Evolutionary conservation across 176 grass and related monocot species (phyloP).

Genomic region (Tuctoria greenei): DNA sequence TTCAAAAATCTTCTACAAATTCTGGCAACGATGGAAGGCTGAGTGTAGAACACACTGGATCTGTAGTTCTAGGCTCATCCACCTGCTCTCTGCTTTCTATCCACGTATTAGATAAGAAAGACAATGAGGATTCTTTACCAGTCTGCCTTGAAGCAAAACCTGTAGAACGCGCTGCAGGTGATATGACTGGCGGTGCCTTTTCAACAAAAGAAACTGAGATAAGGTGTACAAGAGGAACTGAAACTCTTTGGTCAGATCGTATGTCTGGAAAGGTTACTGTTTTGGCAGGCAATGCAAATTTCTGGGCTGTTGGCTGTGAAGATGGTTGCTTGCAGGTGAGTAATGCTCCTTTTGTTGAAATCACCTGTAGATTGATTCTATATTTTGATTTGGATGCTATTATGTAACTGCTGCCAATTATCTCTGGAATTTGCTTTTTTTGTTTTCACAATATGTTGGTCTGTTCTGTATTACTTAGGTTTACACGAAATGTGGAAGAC

Average conservation of each 20-base stretch:
- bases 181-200: slow-evolving; percentile 60
- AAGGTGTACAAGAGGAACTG: slow-evolving; percentile 62
- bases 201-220: slow-evolving; percentile 81
- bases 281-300: slow-evolving; percentile 91
- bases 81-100: slow-evolving; percentile 53
- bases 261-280: slow-evolving; percentile 88
- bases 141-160: slow-evolving; percentile 71
- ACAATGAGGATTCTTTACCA: slow-evolving; percentile 51
- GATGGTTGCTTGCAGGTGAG: slow-evolving; percentile 92
- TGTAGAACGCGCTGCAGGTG: slow-evolving; percentile 67
- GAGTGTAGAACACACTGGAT: slow-evolving; percentile 62
- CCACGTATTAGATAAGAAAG: slow-evolving; percentile 56
- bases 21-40: slow-evolving; percentile 49
- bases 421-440: slow-evolving; percentile 13
- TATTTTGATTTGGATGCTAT: background rate
- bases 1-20: slow-evolving; percentile 63
- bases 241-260: slow-evolving; percentile 84
- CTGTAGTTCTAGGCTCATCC: slow-evolving; percentile 39
- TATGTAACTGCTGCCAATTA: background rate
- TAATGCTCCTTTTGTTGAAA: slow-evolving; percentile 1
- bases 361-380: background rate
- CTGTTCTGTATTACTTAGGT: slow-evolving; percentile 54
- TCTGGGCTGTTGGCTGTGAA: slow-evolving; percentile 90
- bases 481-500: slow-evolving; percentile 83
- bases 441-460: slow-evolving; percentile 8